Base-by-base conservation (phyloP, 495 filamentous ascomycete genomes). In the Pseudomonodictys pantanalensis region DNA sequence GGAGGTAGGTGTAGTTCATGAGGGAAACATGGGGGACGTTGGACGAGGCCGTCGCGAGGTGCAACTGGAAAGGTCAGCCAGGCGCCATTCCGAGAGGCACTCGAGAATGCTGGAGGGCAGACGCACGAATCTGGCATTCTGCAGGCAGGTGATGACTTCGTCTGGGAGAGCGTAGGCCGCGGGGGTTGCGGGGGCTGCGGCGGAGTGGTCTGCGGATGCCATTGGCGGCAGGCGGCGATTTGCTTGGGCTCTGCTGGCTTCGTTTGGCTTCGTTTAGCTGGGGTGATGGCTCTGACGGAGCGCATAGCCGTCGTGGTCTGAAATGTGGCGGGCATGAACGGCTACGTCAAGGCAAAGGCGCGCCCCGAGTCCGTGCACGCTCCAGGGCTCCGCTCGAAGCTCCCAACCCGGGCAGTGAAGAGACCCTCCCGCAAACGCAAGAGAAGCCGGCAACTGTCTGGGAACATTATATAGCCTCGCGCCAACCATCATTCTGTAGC, bases 1-100 rank as follows among this genome's bases (percentile, higher is more conserved):
- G 87, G 51, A 98, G 88, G 77, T 96, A 98, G 68, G 93, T 97
- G 78, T 97, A 98, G 76, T 95, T 96, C 93, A 98, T 98, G 63
- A 98, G 84, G 24, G 90, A 92, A 70, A 97, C 88, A 75, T 98
- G 93, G 15, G 93, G 93, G 66, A 82, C 81, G 71, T 92, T 84
- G 66, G 83, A 79, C 71, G 81, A 82, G 73, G 86, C 92, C 55
- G 93, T 98, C 62, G 93, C 92, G 28, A 98, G 86, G 72, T 98
- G 95, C 56, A 98, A 91, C 91, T 96, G 62, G 10, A 29, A 20
- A 20, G 39, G 25, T 47, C 15, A 25, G 23, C 47, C 52, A 33
- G 17, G 18, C 9, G 20, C 38, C 26, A 43, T 45, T 47, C 51
- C 15, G 32, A 18, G 20, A 12, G 51, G 29, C 23, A 3, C 41